A percentile compares a stretch with the other conserved stretches of the same genome.
These are phyloP conservation scores for Petrea volubilis DNA, from an alignment of 257 asterid species.

Conservation along the genomic window DNA sequence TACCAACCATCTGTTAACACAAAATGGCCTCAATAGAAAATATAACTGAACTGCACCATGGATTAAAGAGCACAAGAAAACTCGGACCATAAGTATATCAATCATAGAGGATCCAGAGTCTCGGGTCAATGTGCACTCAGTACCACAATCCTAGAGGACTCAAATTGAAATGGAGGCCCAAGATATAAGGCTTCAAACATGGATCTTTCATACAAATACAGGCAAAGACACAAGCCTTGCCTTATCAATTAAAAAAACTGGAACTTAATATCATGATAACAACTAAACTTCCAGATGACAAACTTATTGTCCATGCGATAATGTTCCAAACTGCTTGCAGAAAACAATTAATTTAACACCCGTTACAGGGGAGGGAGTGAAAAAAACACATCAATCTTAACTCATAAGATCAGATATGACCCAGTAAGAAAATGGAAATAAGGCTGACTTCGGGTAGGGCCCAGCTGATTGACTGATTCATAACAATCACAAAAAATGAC, in stretches of 20 bases:
- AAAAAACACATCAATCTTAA: not conserved
- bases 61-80: conserved; percentile 1
- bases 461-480: conserved; percentile 3
- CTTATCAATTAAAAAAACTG: not conserved
- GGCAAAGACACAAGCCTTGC: not conserved
- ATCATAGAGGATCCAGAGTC: not conserved
- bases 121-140: not conserved
- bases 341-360: not conserved
- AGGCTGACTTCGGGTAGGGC: not conserved
- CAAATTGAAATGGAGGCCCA: not conserved
- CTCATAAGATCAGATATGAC: not conserved
- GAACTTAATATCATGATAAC: not conserved
- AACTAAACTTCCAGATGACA: not conserved
- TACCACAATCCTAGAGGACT: not conserved
- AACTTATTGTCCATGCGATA: not conserved
- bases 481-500: not conserved
- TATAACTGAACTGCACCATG: not conserved
- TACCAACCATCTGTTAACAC: not conserved
- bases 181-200: not conserved
- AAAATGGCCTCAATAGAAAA: not conserved
- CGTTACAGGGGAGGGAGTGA: not conserved
- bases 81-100: not conserved
- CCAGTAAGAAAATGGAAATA: conserved; percentile 3
- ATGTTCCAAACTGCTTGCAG: not conserved
- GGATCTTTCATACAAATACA: not conserved